Conservation (phyloP, 177 flowering plant species). For the Vitis hybrid region DNA sequence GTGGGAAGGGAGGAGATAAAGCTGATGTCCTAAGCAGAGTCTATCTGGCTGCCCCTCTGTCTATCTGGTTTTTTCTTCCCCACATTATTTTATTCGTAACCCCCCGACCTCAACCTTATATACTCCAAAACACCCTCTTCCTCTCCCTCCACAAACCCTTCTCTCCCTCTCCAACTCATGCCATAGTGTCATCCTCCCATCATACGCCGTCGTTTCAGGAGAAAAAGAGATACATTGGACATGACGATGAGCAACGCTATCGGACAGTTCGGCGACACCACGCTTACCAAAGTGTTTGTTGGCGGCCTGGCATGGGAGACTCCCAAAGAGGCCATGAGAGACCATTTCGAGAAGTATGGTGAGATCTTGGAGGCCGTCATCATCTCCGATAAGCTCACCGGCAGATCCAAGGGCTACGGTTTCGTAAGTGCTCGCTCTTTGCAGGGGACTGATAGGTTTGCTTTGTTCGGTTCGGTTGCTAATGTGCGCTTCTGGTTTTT, state of each 20-base stretch:
- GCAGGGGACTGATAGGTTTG: not conserved
- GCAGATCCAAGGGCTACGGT: constrained; percentile 97
- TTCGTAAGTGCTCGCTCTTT: constrained; percentile 54
- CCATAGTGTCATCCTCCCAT: no score
- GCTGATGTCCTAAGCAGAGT: constrained; percentile 19
- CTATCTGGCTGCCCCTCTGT: constrained; percentile 37
- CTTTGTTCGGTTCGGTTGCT: not conserved
- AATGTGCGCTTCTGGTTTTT: not conserved
- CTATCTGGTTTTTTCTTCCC: constrained; percentile 15
- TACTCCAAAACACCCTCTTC: not conserved
- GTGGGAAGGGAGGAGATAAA: not conserved
- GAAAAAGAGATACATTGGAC: not conserved
- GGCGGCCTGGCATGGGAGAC: constrained; percentile 99
- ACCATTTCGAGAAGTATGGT: constrained; percentile 85
- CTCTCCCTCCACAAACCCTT: constrained; percentile 9
- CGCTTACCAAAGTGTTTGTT: constrained; percentile 85
- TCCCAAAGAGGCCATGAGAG: constrained; percentile 71
- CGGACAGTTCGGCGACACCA: constrained; percentile 72
- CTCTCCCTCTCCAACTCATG: not conserved
- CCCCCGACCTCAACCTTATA: not conserved
- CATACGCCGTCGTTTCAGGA: no score
- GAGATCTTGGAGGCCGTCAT: constrained; percentile 95
- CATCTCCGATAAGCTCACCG: constrained; percentile 84
- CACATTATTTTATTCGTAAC: not conserved
- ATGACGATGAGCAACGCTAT: constrained; percentile 23